Conservation (phyloP, 768 basidiomycete genomes). For the Kwoniella mangroviensis region DNA sequence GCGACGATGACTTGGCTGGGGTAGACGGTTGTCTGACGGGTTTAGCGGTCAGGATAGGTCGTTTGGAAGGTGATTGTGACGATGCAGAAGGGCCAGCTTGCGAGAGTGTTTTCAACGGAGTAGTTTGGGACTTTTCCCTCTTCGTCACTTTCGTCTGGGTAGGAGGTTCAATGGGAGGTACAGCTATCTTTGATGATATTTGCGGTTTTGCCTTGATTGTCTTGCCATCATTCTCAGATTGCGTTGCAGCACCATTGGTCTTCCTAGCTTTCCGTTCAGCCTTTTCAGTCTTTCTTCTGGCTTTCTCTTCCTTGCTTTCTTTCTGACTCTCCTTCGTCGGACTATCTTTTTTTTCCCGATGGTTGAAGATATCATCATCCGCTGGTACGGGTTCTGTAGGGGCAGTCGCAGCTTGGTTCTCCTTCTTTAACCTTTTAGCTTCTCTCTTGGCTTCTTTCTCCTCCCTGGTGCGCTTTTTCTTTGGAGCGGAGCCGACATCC, state of each 20-base stretch:
- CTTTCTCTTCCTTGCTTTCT: constrained; percentile 13
- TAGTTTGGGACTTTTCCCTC: not conserved
- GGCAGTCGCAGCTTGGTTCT: not conserved
- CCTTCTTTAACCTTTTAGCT: constrained; percentile 13
- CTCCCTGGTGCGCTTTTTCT: constrained; percentile 15
- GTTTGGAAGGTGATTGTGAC: constrained; percentile 3
- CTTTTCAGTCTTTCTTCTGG: constrained; percentile 8
- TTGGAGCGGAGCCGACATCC: not conserved
- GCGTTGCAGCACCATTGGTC: not conserved
- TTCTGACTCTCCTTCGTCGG: not conserved
- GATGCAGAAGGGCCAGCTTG: constrained; percentile 12
- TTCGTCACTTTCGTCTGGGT: constrained; percentile 1
- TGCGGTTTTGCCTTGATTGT: not conserved
- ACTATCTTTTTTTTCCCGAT: not conserved
- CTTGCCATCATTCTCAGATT: not conserved
- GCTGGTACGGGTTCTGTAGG: not conserved
- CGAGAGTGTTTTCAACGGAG: constrained; percentile 13
- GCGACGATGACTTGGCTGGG: not conserved
- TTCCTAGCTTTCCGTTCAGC: constrained; percentile 5
- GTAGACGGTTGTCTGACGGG: not conserved
- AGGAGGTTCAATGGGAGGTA: not conserved
- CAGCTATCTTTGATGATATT: constrained; percentile 1
- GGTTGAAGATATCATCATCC: not conserved
- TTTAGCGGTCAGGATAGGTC: constrained; percentile 1
- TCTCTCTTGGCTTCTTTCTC: constrained; percentile 16